Evolutionary conservation across 352 stramenopile species (phyloP).

Genomic region (Pythium phragmiticola): DNA sequence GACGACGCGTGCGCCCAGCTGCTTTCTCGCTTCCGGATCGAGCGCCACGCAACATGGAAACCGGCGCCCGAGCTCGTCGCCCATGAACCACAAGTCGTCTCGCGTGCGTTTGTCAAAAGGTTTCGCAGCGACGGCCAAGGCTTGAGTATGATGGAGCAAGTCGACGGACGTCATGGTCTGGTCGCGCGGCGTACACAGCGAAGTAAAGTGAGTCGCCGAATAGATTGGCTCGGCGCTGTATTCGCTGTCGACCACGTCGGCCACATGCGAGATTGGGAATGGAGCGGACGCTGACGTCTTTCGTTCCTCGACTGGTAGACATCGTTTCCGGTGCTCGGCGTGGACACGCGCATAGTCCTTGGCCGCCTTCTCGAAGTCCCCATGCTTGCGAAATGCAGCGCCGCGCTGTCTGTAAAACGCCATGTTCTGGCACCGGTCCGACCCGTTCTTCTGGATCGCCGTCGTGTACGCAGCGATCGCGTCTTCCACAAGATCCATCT

Average conservation of each 20-base stretch:
- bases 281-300: background rate
- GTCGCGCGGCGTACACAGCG: background rate
- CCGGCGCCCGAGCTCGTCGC: slow-evolving; percentile 41
- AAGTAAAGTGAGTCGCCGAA: slow-evolving; percentile 10
- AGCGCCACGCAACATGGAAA: slow-evolving; percentile 45
- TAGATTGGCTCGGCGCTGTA: slow-evolving; percentile 20
- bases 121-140: slow-evolving; percentile 29
- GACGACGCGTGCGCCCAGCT: slow-evolving; percentile 36
- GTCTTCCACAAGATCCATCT: slow-evolving; percentile 30
- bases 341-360: slow-evolving; percentile 41
- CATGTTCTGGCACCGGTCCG: slow-evolving; percentile 14
- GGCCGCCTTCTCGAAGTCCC: slow-evolving; percentile 63
- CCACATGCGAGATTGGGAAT: background rate
- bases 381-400: slow-evolving; percentile 51
- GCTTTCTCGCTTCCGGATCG: slow-evolving; percentile 34
- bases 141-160: slow-evolving; percentile 21
- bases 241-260: background rate
- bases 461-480: slow-evolving; percentile 46
- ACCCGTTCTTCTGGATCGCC: slow-evolving; percentile 37
- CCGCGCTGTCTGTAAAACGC: slow-evolving; percentile 54
- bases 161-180: slow-evolving; percentile 15
- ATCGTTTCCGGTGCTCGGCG: background rate
- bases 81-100: slow-evolving; percentile 40
- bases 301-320: slow-evolving; percentile 1
- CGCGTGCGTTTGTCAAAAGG: slow-evolving; percentile 26